Base-by-base conservation (phyloP, 441 rosid species). In the Jatropha podagrica region DNA sequence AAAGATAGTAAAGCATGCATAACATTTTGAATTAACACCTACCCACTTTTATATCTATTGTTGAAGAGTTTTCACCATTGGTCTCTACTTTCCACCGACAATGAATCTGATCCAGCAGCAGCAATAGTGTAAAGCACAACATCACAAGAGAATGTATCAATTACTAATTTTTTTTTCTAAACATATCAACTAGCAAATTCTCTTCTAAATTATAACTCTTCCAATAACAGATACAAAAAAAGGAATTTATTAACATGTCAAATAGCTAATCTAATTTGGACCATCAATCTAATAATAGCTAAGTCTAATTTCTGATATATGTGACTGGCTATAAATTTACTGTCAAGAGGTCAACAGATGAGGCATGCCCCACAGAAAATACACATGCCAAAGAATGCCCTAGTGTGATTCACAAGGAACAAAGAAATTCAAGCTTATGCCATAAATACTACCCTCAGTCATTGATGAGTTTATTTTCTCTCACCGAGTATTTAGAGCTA, bases 21-120 rank as follows among this genome's bases (percentile, higher is more conserved):
- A 23, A 23, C 23, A 23, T 23, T 23, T 23, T 23, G 23, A 23
- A 23, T 23, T 23, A 23, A 23, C 23, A 90, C 96, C 75, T 89
- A 94, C 99, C 99, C 9, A 88, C 97, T 96, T 87, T 91, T 76
- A 96, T 89, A 76, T 87, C 95, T 74, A 90, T 17, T 60, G 81
- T 62, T 68, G 89, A 90, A 9, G 90, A 87, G 67, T 81, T 82
- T 81, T 94, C 93, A 58, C 83, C 88, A 83, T 80, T 88, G 6
- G 85, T 88, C 84, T 90, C 97, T 79, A 86, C 74, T 46, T 78
- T 83, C 99, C 99, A 96, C 70, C 91, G 86, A 74, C 97, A 91
- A 65, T 96, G 99, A 82, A 96, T 83, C 99, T 95, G 86, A 76
- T 78, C 78, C 78, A 83, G 75, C 68, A 80, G 54, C 66, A 81